A percentile compares a stretch with the other conserved stretches of the same genome.
Evolutionary conservation across 2,329 filamentous ascomycete genomes (phyloP).

Genomic region (Penicillium psychrosexuale): DNA sequence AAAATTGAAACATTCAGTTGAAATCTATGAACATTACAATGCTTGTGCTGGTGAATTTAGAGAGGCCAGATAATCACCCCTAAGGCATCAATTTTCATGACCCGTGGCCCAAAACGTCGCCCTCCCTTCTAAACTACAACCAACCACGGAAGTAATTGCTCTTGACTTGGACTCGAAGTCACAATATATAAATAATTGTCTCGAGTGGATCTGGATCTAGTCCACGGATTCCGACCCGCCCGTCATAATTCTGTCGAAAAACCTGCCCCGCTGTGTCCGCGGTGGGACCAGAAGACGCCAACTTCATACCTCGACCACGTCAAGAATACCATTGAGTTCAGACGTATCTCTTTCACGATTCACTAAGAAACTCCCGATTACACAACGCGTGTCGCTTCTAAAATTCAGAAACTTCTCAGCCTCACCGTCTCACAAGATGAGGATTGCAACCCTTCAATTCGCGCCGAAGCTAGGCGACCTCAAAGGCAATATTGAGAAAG

Average conservation of each 20-base stretch:
- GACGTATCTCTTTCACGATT: not conserved
- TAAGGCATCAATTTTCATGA: not conserved
- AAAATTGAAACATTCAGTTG: too few relatives aligned
- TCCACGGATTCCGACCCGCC: not conserved
- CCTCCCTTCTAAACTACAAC: not conserved
- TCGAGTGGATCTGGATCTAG: not conserved
- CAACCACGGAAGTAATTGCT: not conserved
- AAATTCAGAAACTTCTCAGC: slow-evolving; percentile 9
- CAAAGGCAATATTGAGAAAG: slow-evolving; percentile 44
- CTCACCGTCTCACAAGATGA: slow-evolving; percentile 34
- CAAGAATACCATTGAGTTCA: not conserved
- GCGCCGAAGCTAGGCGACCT: slow-evolving; percentile 44
- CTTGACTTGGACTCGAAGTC: not conserved
- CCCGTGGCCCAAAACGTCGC: not conserved
- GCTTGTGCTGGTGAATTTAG: not conserved
- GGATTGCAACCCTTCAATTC: slow-evolving; percentile 49
- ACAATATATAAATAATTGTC: not conserved
- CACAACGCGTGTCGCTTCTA: too few relatives aligned
- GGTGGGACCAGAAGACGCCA: slow-evolving; percentile 8
- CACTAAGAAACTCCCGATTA: not conserved
- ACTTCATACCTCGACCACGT: not conserved
- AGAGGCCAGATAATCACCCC: not conserved
- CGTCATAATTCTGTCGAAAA: slow-evolving; percentile 12
- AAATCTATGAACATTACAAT: not conserved
- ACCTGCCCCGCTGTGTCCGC: slow-evolving; percentile 5